These are phyloP conservation scores for Pisolithus thermaeus DNA, from an alignment of 1,284 basidiomycete genomes.

Conservation along the genomic window DNA sequence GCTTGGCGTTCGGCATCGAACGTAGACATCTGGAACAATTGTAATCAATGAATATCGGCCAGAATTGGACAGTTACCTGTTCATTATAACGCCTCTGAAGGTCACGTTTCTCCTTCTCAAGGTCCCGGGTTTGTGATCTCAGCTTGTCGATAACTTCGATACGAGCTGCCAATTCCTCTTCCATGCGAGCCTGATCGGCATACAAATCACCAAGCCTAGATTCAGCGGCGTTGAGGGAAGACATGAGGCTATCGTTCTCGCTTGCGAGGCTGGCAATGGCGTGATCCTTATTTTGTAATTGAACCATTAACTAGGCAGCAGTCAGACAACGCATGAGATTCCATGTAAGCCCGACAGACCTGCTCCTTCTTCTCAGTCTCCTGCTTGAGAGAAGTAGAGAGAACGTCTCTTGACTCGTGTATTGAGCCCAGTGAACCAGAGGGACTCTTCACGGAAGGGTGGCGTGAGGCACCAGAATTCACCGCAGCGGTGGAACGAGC, in stretches of 20 bases:
- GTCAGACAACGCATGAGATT: constrained; percentile 9
- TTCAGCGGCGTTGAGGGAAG: constrained; percentile 62
- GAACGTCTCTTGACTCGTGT: constrained; percentile 44
- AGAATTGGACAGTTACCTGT: constrained; percentile 46
- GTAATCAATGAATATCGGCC: constrained; percentile 15
- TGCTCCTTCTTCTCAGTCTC: constrained; percentile 79
- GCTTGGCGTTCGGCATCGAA: constrained; percentile 83
- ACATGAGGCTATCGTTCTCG: constrained; percentile 59
- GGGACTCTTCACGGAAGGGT: constrained; percentile 42
- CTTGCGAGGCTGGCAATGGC: constrained; percentile 51
- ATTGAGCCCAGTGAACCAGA: constrained; percentile 30
- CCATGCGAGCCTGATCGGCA: constrained; percentile 70
- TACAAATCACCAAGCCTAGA: constrained; percentile 68
- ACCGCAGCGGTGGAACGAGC: constrained; percentile 40
- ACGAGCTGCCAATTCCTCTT: constrained; percentile 69
- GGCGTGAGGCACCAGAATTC: constrained; percentile 39
- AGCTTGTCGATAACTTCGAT: constrained; percentile 77
- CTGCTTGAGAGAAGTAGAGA: constrained; percentile 58
- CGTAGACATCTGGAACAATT: constrained; percentile 50
- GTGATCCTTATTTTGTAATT: constrained; percentile 72
- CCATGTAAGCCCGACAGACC: constrained; percentile 34
- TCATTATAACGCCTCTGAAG: constrained; percentile 74
- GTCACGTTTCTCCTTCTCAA: constrained; percentile 79
- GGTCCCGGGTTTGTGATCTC: constrained; percentile 67
- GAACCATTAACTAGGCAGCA: constrained; percentile 55